These are phyloP conservation scores for Ambrosiella cleistominuta DNA, from an alignment of 2,329 filamentous ascomycete genomes.

Conservation along the genomic window DNA sequence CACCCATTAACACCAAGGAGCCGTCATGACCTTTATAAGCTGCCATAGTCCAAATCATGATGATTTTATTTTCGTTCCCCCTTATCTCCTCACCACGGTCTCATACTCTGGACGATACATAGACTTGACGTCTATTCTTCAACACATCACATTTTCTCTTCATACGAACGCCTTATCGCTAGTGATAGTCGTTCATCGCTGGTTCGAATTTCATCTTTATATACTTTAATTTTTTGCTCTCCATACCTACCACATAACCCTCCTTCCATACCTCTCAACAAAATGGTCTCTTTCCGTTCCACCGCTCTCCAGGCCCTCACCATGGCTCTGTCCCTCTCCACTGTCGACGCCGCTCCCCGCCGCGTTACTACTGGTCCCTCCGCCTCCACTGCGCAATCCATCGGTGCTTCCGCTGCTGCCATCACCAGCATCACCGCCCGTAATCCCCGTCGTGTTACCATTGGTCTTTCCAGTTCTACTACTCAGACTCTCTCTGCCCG, in stretches of 20 bases:
- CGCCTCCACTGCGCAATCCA: not conserved
- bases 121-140: conserved; percentile 7
- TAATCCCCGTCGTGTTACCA: conserved; percentile 1
- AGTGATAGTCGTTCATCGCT: conserved; percentile 9
- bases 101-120: conserved; percentile 2
- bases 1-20: not conserved
- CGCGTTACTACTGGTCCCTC: conserved; percentile 3
- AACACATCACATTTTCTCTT: not conserved
- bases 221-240: conserved; percentile 6
- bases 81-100: conserved; percentile 1
- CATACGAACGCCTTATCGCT: conserved; percentile 7
- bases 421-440: not conserved
- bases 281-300: conserved; percentile 7
- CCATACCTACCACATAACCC: not conserved
- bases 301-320: conserved; percentile 12
- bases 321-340: conserved; percentile 7
- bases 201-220: conserved; percentile 7
- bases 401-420: not conserved
- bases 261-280: not conserved
- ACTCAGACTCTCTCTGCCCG: not conserved
- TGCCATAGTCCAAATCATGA: not conserved
- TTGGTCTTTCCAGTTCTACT: not conserved
- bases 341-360: conserved; percentile 8
- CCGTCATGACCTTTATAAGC: not conserved
- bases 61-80: not conserved